Evolutionary conservation across 2,329 filamentous ascomycete species (phyloP), one percentile per base, ranked within the genome.

Genomic region (Emydomyces testavorans): DNA sequence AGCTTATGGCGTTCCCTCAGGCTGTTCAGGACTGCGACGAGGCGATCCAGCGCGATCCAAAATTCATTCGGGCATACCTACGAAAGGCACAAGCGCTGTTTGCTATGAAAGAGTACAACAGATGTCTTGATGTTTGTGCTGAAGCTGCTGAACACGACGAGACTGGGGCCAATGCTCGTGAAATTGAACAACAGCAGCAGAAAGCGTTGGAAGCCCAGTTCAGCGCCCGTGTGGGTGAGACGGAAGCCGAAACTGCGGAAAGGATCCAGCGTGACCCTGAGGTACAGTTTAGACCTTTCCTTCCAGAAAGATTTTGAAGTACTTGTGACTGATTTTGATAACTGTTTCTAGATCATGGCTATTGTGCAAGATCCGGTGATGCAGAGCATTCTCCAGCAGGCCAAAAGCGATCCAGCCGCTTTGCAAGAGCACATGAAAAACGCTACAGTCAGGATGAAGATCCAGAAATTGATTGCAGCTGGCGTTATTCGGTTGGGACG

Each of bases 391-490:
- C 78, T 96, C 49, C 89, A 96, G 66, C 92, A 98, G 71, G 92
- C 92, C 38, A 94, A 96, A 75, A 80, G 79, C 48, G 85, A 98
- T 61, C 92, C 92, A 15, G 83, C 83, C 41, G 92, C 92, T 38
- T 78, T 98, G 53, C 83, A 93, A 64, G 90, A 98, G 67, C 93
- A 98, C 69, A 94, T 98, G 85, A 85, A 82, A 73, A 98, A 96
- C 72, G 78, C 87, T 0, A 77, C 75, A 50, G 85, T 98, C 57
- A 77, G 81, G 51, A 78, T 78, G 59, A 94, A 95, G 77, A 84
- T 98, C 55, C 87, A 95, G 74, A 95, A 95, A 72, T 72, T 96
- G 59, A 82, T 94, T 56, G 87, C 87, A 47, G 89, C 90, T 36
- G 89, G 92, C 61, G 88, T 95, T 11, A 95, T 95, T 59, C 80